These are phyloP conservation scores for Penicillium corylophilum DNA, from an alignment of 2,329 filamentous ascomycete genomes.

Conservation along the genomic window DNA sequence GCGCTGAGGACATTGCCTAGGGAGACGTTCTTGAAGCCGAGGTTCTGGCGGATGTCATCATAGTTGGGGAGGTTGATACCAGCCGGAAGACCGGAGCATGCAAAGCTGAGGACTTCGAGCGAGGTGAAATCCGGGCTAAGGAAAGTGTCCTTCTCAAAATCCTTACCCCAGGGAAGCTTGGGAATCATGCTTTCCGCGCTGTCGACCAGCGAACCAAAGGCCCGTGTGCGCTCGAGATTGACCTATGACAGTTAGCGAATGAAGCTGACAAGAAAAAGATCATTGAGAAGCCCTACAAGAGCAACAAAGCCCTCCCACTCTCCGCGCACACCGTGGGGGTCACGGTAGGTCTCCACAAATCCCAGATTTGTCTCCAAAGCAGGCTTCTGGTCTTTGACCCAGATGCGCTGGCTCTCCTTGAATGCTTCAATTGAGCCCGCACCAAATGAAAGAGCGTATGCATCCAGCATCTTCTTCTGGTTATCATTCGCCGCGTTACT, in stretches of 20 bases:
- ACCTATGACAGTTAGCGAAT: slow-evolving; percentile 49
- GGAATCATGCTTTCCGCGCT: slow-evolving; percentile 82
- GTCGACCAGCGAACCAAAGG: slow-evolving; percentile 81
- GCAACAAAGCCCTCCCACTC: slow-evolving; percentile 87
- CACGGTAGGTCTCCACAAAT: slow-evolving; percentile 82
- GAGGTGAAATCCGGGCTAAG: slow-evolving; percentile 94
- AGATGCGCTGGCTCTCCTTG: slow-evolving; percentile 76
- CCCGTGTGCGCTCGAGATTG: slow-evolving; percentile 84
- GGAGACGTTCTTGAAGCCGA: slow-evolving; percentile 71
- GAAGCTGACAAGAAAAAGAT: not conserved
- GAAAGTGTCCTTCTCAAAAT: slow-evolving; percentile 97
- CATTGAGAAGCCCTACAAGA: slow-evolving; percentile 39
- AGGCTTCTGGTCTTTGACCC: slow-evolving; percentile 81
- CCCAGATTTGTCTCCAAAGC: slow-evolving; percentile 78
- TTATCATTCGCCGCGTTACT: slow-evolving; percentile 70
- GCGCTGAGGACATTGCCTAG: slow-evolving; percentile 90
- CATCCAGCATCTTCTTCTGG: slow-evolving; percentile 69
- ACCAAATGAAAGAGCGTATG: slow-evolving; percentile 73
- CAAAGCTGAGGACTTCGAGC: slow-evolving; percentile 84
- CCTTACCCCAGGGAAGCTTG: slow-evolving; percentile 79
- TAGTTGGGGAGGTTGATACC: slow-evolving; percentile 61
- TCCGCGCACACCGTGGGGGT: slow-evolving; percentile 75
- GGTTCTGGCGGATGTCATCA: slow-evolving; percentile 59
- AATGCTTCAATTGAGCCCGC: slow-evolving; percentile 73
- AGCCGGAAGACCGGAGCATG: slow-evolving; percentile 61